Base-by-base conservation (phyloP, 1,284 basidiomycete genomes). In the Amylostereum areolatum region DNA sequence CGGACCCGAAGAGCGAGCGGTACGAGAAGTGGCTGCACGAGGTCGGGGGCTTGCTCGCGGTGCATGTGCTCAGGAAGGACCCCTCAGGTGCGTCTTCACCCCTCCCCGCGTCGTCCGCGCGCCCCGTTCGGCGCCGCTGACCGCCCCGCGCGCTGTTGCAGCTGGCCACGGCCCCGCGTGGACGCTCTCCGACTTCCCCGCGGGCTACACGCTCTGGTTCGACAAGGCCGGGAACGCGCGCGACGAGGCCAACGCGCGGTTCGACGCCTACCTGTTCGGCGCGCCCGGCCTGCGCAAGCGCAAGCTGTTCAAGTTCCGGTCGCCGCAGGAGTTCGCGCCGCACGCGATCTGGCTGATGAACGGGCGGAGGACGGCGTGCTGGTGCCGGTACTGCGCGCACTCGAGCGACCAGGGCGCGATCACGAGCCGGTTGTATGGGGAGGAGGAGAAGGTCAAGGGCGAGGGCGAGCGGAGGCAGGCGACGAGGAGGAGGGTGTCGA, bases 241-340 rank as follows among this genome's bases (percentile, higher is more conserved):
- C 4, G 48, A 54, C 37, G 35, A 35, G 0, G 40, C 29, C 18
- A 54, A 54, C 12, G 47, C 53, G 0, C 52, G 53, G 4, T 37
- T 8, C 0, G 53, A 54, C 40, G 44, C 41, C 0, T 54, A 54
- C 12, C 48, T 54, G 1, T 27, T 50, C 30, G 53, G 53, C n/a
- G 42, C 40, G 1, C 37, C 37, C n/a, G n/a, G n/a, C n/a, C n/a
- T n/a, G n/a, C n/a, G n/a, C n/a, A n/a, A n/a, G n/a, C n/a, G n/a
- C n/a, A n/a, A n/a, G n/a, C n/a, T n/a, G n/a, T n/a, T n/a, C n/a
- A n/a, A n/a, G n/a, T 43, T 43, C 28, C 41, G 41, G 25, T 24
- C n/a, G 11, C 41, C 41, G 4, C n/a, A 12, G n/a, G 41, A 43
- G 28, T 43, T 43, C 30, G 41, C 41, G 28, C 41, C 41, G 7